phyloP scores from a whole-genome alignment of 2,329 filamentous ascomycete species.

The Botrytis pseudocinerea region DNA sequence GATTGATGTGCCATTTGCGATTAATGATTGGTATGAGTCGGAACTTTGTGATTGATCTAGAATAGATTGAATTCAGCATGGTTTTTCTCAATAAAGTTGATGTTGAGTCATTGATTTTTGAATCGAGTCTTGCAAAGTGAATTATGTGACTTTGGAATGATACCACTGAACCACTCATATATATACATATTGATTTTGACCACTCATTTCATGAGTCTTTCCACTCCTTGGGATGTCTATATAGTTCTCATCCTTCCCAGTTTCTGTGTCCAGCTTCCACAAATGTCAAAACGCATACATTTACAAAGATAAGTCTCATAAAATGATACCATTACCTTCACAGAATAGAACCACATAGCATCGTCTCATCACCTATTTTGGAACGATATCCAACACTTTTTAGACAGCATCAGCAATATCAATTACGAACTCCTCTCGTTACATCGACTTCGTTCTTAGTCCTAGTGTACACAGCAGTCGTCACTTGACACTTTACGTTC shows the following conservation, averaged over 20 bases:
- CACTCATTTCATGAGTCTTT: neutral
- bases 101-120: neutral
- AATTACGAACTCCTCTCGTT: neutral
- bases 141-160: neutral
- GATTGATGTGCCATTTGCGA: neutral
- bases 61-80: neutral
- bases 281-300: neutral
- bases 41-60: neutral
- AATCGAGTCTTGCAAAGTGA: neutral
- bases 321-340: neutral
- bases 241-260: neutral
- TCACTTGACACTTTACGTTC: neutral
- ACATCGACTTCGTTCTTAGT: neutral
- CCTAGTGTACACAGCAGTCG: neutral
- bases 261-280: neutral
- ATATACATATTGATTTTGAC: neutral
- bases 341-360: neutral
- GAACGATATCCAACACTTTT: neutral
- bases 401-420: neutral
- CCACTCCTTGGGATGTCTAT: neutral
- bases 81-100: neutral
- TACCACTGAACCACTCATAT: neutral
- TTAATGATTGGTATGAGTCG: neutral
- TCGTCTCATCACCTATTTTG: accelerated
- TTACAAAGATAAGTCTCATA: neutral